These are phyloP conservation scores for Starmerella etchellsii DNA, from an alignment of 805 yeast genomes.

Conservation along the genomic window DNA sequence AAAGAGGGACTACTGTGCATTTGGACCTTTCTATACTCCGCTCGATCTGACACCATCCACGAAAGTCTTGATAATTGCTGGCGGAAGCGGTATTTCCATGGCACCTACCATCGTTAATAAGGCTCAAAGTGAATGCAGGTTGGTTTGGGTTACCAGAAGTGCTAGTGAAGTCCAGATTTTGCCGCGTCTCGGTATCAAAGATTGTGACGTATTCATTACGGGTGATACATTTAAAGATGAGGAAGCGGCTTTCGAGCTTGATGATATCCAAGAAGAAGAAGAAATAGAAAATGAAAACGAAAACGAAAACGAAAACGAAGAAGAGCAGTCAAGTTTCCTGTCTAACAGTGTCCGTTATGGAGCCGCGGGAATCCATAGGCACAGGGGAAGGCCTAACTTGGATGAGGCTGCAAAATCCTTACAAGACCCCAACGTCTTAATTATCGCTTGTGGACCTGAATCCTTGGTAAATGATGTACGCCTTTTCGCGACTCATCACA, in stretches of 20 bases:
- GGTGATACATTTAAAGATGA: not conserved
- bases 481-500: constrained; percentile 15
- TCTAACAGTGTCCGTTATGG: not conserved
- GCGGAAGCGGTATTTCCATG: constrained; percentile 22
- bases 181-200: constrained; percentile 8
- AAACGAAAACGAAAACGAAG: not conserved
- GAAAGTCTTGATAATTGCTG: constrained; percentile 18
- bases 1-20: constrained; percentile 27
- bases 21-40: constrained; percentile 30
- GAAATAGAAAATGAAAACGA: constrained; percentile 11
- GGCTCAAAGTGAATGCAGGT: not conserved
- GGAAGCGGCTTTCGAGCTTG: constrained; percentile 10
- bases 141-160: constrained; percentile 14
- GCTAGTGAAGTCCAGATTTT: constrained; percentile 5
- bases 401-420: constrained; percentile 5
- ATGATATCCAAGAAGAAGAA: constrained; percentile 7
- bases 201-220: constrained; percentile 19
- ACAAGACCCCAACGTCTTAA: constrained; percentile 2
- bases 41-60: constrained; percentile 14
- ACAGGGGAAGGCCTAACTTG: constrained; percentile 17
- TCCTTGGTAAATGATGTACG: constrained; percentile 14
- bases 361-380: not conserved
- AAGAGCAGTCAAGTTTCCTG: not conserved
- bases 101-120: constrained; percentile 10
- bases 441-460: constrained; percentile 23